Conservation (phyloP, 1,284 basidiomycete species). For the Rhodotorula sp. region DNA sequence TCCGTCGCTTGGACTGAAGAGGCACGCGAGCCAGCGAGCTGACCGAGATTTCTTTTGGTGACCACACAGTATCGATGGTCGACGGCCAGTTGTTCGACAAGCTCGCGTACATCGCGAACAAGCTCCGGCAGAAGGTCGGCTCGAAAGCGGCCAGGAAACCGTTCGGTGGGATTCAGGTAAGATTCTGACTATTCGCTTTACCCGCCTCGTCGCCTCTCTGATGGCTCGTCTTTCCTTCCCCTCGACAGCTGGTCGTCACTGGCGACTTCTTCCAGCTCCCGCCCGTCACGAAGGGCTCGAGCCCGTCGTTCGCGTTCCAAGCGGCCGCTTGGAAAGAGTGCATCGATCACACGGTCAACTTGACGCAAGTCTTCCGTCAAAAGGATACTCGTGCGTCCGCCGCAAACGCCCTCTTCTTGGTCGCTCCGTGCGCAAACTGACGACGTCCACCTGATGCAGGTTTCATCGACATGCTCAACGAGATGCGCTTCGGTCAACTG, state of each 20-base stretch:
- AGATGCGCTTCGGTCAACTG: conserved; percentile 79
- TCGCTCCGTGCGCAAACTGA: not conserved
- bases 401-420: not conserved
- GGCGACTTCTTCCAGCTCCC: conserved; percentile 98
- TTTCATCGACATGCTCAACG: conserved; percentile 86
- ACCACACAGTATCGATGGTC: conserved; percentile 83
- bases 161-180: conserved; percentile 93
- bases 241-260: conserved; percentile 73
- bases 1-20: too few relatives aligned
- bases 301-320: conserved; percentile 77
- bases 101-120: conserved; percentile 65
- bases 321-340: conserved; percentile 76
- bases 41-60: too few relatives aligned
- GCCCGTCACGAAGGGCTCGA: conserved; percentile 62
- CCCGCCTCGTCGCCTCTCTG: not conserved
- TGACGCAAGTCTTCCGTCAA: conserved; percentile 82
- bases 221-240: not conserved
- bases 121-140: conserved; percentile 59
- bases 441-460: conserved; percentile 51
- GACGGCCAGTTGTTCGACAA: conserved; percentile 91
- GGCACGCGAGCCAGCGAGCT: not conserved
- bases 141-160: conserved; percentile 52
- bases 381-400: conserved; percentile 53
- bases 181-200: conserved; percentile 23
- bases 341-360: conserved; percentile 73